phyloP scores from a whole-genome alignment of 108 stramenopile genomes.

The Schizochytrium sp. region DNA sequence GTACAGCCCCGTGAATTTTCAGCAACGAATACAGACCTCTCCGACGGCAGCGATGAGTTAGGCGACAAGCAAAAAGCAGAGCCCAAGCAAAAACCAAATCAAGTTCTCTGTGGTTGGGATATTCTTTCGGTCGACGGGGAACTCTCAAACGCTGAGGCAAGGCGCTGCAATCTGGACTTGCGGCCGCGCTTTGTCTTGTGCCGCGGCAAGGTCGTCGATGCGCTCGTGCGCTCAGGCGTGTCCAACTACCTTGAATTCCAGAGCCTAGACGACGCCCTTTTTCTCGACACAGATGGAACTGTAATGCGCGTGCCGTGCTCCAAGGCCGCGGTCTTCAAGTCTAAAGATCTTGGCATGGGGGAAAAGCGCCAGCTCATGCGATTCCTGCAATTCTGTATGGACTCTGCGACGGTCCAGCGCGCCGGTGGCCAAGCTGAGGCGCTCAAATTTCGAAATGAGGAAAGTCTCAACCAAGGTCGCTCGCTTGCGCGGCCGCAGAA shows the following conservation, averaged over 20 bases:
- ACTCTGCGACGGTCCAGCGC: slow-evolving; percentile 55
- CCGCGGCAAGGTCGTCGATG: slow-evolving; percentile 61
- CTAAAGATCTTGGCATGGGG: slow-evolving; percentile 62
- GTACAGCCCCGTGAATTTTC: not conserved
- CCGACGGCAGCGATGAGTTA: too few species aligned
- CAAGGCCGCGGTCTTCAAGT: slow-evolving; percentile 73
- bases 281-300: slow-evolving; percentile 32
- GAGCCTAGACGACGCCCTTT: slow-evolving; percentile 55
- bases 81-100: not conserved
- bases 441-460: slow-evolving; percentile 67
- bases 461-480: slow-evolving; percentile 68
- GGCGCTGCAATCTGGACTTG: slow-evolving; percentile 60
- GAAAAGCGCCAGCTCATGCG: slow-evolving; percentile 86
- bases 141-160: not conserved
- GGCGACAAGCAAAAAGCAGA: not conserved
- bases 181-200: slow-evolving; percentile 56
- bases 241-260: slow-evolving; percentile 79
- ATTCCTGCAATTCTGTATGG: slow-evolving; percentile 69
- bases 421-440: slow-evolving; percentile 35
- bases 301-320: slow-evolving; percentile 67
- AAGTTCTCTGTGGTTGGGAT: not conserved
- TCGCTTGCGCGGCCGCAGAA: slow-evolving; percentile 80
- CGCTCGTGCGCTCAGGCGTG: slow-evolving; percentile 65
- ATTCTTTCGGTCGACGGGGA: not conserved
- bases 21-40: too few species aligned